Percentiles rank a stretch among this genome's conserved stretches.
These are phyloP conservation scores for Escovopsis sp. DNA, from an alignment of 2,329 filamentous ascomycete species.

Conservation along the genomic window DNA sequence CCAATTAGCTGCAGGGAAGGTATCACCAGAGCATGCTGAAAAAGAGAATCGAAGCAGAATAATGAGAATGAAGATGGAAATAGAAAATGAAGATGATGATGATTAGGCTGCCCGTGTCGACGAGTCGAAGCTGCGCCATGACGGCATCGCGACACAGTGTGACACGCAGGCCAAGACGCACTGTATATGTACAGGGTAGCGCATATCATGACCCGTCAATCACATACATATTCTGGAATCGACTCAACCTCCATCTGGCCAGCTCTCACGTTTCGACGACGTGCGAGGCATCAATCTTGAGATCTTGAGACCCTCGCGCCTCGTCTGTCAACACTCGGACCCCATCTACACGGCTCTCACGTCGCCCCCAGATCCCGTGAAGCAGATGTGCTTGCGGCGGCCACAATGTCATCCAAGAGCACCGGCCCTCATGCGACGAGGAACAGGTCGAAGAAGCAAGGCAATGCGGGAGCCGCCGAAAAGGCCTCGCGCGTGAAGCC, in stretches of 20 bases:
- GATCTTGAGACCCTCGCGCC: no score
- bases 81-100: background rate
- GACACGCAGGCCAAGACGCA: no score
- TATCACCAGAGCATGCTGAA: background rate
- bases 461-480: conserved; percentile 20
- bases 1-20: no score
- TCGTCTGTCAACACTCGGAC: no score
- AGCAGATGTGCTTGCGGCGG: conserved; percentile 1
- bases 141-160: no score
- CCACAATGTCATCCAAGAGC: conserved; percentile 32
- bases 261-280: background rate
- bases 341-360: conserved; percentile 1
- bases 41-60: background rate
- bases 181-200: no score
- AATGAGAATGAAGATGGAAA: background rate
- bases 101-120: no score
- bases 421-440: conserved; percentile 44
- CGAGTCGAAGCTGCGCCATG: conserved; percentile 2
- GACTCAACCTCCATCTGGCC: background rate
- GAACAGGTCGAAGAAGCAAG: conserved; percentile 39
- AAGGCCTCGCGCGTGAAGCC: conserved; percentile 14
- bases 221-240: no score
- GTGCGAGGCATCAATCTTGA: no score
- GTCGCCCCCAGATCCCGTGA: no score
- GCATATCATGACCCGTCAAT: no score